Evolutionary conservation across 176 grass and related monocot species (phyloP), one percentile per base, ranked within the genome.

Genomic region (Phragmites australis): DNA sequence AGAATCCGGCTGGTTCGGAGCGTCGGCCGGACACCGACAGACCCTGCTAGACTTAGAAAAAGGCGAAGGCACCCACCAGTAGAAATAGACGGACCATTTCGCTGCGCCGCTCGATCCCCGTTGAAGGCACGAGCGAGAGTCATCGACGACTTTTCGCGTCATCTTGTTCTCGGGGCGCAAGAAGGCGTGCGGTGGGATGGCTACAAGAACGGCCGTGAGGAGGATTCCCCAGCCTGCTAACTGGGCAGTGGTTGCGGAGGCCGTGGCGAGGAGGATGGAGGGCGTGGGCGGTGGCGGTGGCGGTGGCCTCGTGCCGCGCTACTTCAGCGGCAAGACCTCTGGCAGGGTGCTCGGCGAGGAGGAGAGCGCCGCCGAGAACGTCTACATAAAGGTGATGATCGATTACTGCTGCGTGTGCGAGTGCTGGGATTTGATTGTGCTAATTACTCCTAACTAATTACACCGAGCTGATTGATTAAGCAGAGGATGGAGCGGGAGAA

Each of bases 401-500:
- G 87, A 8, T 11, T 21, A 25, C 40, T 8, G 0, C 39, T 12
- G 1, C 21, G 6, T 59, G 23, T 62, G 26, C 23, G 18, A 15
- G 1, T 3, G 22, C 14, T 27, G 26, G 4, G 9, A 15, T 83
- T 8, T 34, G 12, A 21, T 15, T 7, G 2, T 15, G 9, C 54
- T 46, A 12, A 6, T 2, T n/a, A n/a, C n/a, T n/a, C n/a, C n/a
- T 27, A 5, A 27, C 13, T 19, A 2, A 69, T 13, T 74, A 14
- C 50, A 31, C 18, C 53, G 94, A 97, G 91, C 86, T 16, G 25
- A 29, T 53, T 66, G 53, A 17, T 32, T 5, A 17, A 31, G 89
- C 78, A 97, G 94, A 94, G 90, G 89, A 97, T 97, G 94, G 94
- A 97, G 91, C 84, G 94, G 87, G 91, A 94, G 48, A 97, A 94